Conservation (phyloP, 2,329 filamentous ascomycete species). For the Fusarium sublunatum region DNA sequence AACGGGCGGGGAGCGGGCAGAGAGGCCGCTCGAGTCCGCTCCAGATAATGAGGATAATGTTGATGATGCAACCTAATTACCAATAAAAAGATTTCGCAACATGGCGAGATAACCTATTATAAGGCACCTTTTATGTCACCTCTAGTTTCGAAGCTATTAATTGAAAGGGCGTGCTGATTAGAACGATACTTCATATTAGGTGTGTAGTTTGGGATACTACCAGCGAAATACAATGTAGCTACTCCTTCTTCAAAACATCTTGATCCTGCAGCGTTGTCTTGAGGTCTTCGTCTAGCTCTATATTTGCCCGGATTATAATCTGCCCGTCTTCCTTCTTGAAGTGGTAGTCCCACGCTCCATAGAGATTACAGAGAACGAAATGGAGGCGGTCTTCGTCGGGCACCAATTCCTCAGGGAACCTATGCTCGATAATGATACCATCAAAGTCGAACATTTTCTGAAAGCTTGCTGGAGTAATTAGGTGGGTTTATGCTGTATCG, state of each 20-base stretch:
- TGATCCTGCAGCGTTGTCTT: not conserved
- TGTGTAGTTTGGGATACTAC: not conserved
- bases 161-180: not conserved
- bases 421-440: not conserved
- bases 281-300: not conserved
- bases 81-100: too few relatives aligned
- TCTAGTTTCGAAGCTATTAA: not conserved
- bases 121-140: too few relatives aligned
- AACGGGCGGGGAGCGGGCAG: not conserved
- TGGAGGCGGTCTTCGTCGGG: not conserved
- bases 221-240: too few relatives aligned
- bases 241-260: not conserved
- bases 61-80: too few relatives aligned
- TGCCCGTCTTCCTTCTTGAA: too few relatives aligned
- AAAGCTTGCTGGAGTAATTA: not conserved
- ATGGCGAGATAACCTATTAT: not conserved
- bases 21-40: not conserved
- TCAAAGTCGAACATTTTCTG: not conserved
- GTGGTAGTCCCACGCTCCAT: not conserved
- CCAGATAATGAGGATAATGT: not conserved
- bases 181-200: not conserved
- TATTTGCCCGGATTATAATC: constrained; percentile 4
- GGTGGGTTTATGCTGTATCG: too few relatives aligned
- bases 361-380: not conserved
- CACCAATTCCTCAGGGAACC: not conserved